Evolutionary conservation across 805 yeast species (phyloP), one percentile per base, ranked within the genome.

Genomic region (Metschnikowia lachancei): DNA sequence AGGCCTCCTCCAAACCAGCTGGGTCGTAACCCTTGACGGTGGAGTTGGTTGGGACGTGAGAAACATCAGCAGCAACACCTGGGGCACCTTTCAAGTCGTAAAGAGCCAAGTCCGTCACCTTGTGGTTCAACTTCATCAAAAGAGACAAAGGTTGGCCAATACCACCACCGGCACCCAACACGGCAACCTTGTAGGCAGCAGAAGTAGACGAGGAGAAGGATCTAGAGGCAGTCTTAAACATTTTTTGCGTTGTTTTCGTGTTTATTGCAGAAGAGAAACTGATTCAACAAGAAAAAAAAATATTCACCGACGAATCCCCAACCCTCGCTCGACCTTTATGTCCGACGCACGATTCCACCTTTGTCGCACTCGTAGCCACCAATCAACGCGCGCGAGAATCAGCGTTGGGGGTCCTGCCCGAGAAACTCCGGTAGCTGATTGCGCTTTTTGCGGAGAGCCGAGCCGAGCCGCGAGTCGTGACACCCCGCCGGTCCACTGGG

Each of bases 21-120:
- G 96, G 95, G 49, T 87, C 78, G 78, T 78, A 91, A 55, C 97
- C 97, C 57, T 74, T 79, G 60, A 92, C 97, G 47, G 80, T 80
- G 54, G 96, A 87, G 77, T 87, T 82, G 65, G 97, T 87, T 75
- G 95, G 94, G 62, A 91, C 80, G 74, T 91, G 98, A 37, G 96
- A 87, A 53, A 91, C 78, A 64, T 91, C 98, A 47, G 98, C 91
- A 56, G 97, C 97, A 52, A 91, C 97, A 76, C 98, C 98, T 57
- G 90, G 89, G 52, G 96, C 95, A 61, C 94, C 89, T 68, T 83
- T 82, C 65, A 91, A 77, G 72, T 91, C 98, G 76, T 87, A 91
- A 47, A 91, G 76, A 51, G 94, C 80, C 66, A 91, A 77, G 58
- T 84, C 85, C 43, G 95, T 85, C 52, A 91, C 96, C 72, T 87